These are phyloP conservation scores for Trichoderma hamatum DNA, from an alignment of 2,329 filamentous ascomycete species.

Conservation along the genomic window DNA sequence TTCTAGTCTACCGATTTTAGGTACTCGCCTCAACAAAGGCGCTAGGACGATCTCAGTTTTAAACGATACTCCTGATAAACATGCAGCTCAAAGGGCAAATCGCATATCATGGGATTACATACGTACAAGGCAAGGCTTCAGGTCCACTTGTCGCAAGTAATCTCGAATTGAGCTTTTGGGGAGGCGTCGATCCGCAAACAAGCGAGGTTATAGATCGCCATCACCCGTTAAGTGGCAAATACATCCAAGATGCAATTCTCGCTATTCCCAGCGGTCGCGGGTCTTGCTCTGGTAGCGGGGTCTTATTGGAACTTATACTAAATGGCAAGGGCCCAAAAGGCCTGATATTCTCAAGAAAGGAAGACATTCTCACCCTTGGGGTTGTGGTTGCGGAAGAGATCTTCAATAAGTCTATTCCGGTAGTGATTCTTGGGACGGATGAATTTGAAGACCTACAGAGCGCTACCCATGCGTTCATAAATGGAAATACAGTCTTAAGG, in stretches of 20 bases:
- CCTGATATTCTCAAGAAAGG: conserved; percentile 46
- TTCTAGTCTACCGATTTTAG: background rate
- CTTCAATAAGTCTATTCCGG: conserved; percentile 46
- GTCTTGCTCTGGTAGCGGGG: conserved; percentile 50
- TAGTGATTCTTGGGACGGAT: conserved; percentile 37
- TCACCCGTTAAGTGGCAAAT: conserved; percentile 44
- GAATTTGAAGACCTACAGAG: conserved; percentile 27
- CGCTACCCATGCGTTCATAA: background rate
- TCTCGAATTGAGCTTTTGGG: conserved; percentile 49
- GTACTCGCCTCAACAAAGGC: background rate
- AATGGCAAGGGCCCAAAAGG: conserved; percentile 43
- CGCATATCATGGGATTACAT: conserved; percentile 27
- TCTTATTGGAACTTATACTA: conserved; percentile 50
- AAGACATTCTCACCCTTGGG: conserved; percentile 50
- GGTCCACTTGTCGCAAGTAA: conserved; percentile 37
- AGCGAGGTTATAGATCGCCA: conserved; percentile 49
- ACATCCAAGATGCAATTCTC: conserved; percentile 41
- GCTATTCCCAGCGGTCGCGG: conserved; percentile 51
- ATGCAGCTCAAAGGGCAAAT: background rate
- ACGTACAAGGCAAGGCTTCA: conserved; percentile 34
- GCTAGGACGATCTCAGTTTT: fast-evolving
- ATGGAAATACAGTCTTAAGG: background rate
- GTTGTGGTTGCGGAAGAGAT: conserved; percentile 48
- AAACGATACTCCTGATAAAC: background rate
- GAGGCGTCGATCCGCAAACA: conserved; percentile 45